Evolutionary conservation across 331 rosid genomes (phyloP), one percentile per base, ranked within the genome.

Genomic region (Cydonia oblonga): DNA sequence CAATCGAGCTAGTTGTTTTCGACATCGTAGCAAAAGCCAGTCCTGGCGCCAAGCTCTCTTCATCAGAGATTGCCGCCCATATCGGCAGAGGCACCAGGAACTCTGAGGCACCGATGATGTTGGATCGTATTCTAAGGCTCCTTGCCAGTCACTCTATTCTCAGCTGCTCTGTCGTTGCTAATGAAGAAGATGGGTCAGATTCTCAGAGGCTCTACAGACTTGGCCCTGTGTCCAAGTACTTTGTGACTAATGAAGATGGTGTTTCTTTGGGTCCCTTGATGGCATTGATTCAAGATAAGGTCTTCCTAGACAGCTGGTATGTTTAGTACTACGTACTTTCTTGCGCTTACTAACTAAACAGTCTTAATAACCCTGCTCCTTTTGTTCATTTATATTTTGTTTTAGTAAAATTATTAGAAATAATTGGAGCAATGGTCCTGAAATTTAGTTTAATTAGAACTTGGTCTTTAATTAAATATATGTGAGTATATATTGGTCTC

Each of bases 1-100:
- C 78, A 0, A 14, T 59, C 7, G 87, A 85, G 53, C 81, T 89
- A 0, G 86, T 86, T 1, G 83, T 84, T 7, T 89, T 89, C 2
- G 87, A 87, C 7, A 76, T 82, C 28, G 68, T 87, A 15, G 79
- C 80, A 8, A 76, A 71, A 25, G 84, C 79, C 0, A 90, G 86
- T 44, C 20, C 33, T 0, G 67, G 6, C 2, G 69, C 64, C 1
- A 35, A 71, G 18, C 82, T 88, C 25, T 81, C 89, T 0, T 32
- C 88, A 0, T 3, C 26, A 1, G 79, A 89, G 4, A 84, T 86
- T 4, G 83, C 84, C 1, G 53, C 84, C 0, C 67, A 73, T 29
- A 29, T 29, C 30, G 30, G 5, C 13, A 68, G 84, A 81, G 30
- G 74, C 30, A 29, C 30, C 30, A 29, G 30, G 30, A 29, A 29